Conservation (phyloP, 106 monocot species). For the Narthecium ossifragum region DNA sequence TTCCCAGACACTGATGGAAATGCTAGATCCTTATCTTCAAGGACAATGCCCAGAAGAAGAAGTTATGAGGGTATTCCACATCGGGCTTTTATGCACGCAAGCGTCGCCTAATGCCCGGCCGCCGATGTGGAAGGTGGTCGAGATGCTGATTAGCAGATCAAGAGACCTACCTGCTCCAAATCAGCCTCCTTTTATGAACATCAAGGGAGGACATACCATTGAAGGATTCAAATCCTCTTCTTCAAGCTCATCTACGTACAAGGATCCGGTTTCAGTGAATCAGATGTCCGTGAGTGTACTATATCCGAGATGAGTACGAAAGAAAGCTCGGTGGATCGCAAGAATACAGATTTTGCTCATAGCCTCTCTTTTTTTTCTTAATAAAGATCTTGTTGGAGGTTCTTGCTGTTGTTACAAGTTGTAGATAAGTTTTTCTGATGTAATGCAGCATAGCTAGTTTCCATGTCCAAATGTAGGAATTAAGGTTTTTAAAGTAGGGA, state of each 20-base stretch:
- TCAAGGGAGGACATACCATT: constrained; percentile 6
- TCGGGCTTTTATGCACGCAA: constrained; percentile 51
- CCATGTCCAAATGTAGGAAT: too few species aligned
- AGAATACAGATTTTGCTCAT: neutral
- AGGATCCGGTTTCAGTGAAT: constrained; percentile 34
- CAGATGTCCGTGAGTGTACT: constrained; percentile 27
- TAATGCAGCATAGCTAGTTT: too few species aligned
- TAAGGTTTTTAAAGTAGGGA: too few species aligned
- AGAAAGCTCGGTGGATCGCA: too few species aligned
- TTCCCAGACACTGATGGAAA: constrained; percentile 22
- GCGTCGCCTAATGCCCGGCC: constrained; percentile 52
- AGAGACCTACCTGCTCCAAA: constrained; percentile 32
- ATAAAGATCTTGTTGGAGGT: too few species aligned
- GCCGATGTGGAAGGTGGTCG: constrained; percentile 62
- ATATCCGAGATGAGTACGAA: constrained; percentile 11
- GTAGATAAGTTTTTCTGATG: too few species aligned
- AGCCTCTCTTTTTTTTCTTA: neutral
- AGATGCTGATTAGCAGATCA: constrained; percentile 19
- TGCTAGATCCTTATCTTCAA: constrained; percentile 37
- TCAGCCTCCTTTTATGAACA: constrained; percentile 46
- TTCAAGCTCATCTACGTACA: constrained; percentile 16
- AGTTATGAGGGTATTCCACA: constrained; percentile 29
- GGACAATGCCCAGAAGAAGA: constrained; percentile 21
- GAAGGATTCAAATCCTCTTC: constrained; percentile 23
- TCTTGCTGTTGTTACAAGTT: too few species aligned